Base-by-base conservation (phyloP, 225 moss, liverwort and hornwort species). In the Takakia lepidozioides region DNA sequence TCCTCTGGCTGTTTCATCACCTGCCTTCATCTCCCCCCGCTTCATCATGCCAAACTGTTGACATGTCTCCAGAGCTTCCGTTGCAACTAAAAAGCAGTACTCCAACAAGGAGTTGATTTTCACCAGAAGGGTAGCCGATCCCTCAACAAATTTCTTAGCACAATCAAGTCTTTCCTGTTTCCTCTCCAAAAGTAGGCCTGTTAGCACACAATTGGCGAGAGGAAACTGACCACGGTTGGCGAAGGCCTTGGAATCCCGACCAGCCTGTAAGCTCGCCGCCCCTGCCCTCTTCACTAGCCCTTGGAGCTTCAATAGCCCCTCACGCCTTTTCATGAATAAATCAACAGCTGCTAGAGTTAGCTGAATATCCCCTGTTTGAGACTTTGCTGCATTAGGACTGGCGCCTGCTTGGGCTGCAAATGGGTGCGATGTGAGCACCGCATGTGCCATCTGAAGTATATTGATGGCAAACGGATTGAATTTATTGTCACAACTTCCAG, bases 391-490 rank as follows among this genome's bases (percentile, higher is more conserved):
- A n/a, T n/a, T n/a, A n/a, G n/a, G n/a, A n/a, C n/a, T 59, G 11
- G 63, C 55, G 50, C 63, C 67, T 29, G n/a, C n/a, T n/a, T n/a
- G n/a, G n/a, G n/a, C n/a, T n/a, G n/a, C n/a, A n/a, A n/a, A n/a
- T 63, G 63, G 0, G 63, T 40, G 23, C 56, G 68, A 67, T 1
- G 19, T 27, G 7, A 73, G 59, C 14, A 42, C 63, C 24, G 60
- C 28, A 43, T 73, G 68, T 2, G 63, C 68, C 19, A 56, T 41
- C 44, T 63, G 58, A 46, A 73, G 42, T 20, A 46, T n/a, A 42
- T 73, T 67, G 25, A 68, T 51, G 8, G 59, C 48, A 27, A 73
- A 51, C 56, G 47, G 63, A 19, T 57, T 68, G 11, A 47, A n/a
- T n/a, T n/a, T n/a, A n/a, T n/a, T n/a, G n/a, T n/a, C n/a, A n/a